Conservation (phyloP, 2,329 filamentous ascomycete genomes). For the Exophiala sp. region DNA sequence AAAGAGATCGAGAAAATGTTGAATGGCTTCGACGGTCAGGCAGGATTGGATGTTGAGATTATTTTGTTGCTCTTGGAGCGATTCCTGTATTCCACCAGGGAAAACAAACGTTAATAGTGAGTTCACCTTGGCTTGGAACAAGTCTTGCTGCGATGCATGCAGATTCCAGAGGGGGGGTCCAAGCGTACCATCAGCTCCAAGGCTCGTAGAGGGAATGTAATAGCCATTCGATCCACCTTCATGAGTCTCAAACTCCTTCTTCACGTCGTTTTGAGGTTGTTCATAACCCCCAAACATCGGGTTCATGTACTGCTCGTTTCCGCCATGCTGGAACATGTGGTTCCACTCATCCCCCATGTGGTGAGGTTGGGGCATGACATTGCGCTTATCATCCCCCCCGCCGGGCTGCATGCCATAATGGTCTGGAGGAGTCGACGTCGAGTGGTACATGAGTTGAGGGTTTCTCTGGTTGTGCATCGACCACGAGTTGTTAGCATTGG, state of each 20-base stretch:
- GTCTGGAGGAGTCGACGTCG: conserved; percentile 23
- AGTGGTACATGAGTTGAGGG: conserved; percentile 32
- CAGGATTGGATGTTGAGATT: conserved; percentile 43
- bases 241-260: conserved; percentile 49
- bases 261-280: conserved; percentile 58
- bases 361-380: conserved; percentile 52
- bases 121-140: conserved; percentile 42
- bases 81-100: conserved; percentile 52
- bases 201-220: conserved; percentile 43
- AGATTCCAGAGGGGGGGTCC: conserved; percentile 40
- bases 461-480: conserved; percentile 40
- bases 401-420: conserved; percentile 27
- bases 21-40: conserved; percentile 62
- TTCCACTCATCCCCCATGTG: conserved; percentile 63
- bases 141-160: conserved; percentile 47
- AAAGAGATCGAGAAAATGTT: conserved; percentile 65
- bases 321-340: conserved; percentile 69
- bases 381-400: conserved; percentile 37
- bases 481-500: conserved; percentile 34
- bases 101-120: conserved; percentile 54
- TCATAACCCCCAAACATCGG: conserved; percentile 60
- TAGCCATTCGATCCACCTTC: conserved; percentile 44
- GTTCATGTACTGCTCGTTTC: conserved; percentile 60
- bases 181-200: conserved; percentile 44
- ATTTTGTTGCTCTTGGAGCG: conserved; percentile 52